Conservation (phyloP, 2,329 filamentous ascomycete species). For the Diaporthe sp. region DNA sequence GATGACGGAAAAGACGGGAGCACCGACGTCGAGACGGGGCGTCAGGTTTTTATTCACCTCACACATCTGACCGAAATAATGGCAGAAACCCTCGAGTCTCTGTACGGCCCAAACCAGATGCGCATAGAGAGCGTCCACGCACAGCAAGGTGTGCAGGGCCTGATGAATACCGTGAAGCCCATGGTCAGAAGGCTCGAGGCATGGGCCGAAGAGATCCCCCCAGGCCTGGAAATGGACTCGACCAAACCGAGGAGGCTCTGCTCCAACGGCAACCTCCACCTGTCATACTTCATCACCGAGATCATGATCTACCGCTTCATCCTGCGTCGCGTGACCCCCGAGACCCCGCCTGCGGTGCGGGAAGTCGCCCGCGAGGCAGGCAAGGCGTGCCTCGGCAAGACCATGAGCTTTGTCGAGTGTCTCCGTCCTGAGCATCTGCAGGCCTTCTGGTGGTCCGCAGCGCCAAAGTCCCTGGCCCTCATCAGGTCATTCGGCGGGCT, state of each 20-base stretch:
- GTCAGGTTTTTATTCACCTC: conserved; percentile 79
- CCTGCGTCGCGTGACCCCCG: conserved; percentile 76
- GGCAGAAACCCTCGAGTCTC: conserved; percentile 83
- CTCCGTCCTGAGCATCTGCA: conserved; percentile 86
- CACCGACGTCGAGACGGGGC: conserved; percentile 73
- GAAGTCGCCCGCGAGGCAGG: conserved; percentile 94
- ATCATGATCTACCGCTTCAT: conserved; percentile 94
- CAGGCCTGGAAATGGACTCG: conserved; percentile 72
- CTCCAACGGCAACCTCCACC: conserved; percentile 83
- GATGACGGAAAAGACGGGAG: conserved; percentile 71
- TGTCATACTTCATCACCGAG: conserved; percentile 93
- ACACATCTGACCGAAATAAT: conserved; percentile 80
- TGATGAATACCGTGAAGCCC: conserved; percentile 81
- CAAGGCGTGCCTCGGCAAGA: conserved; percentile 92
- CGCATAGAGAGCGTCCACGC: conserved; percentile 74
- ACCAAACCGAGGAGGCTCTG: conserved; percentile 61
- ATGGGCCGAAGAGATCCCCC: conserved; percentile 78
- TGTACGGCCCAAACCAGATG: conserved; percentile 82
- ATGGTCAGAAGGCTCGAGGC: conserved; percentile 86
- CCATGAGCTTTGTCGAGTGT: conserved; percentile 97
- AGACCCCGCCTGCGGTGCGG: conserved; percentile 63
- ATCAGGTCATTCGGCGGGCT: conserved; percentile 94
- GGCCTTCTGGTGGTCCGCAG: conserved; percentile 93
- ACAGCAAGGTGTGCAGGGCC: conserved; percentile 75
- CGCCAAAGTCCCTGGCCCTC: conserved; percentile 90